phyloP scores from a whole-genome alignment of 257 asterid genomes.

The Verbena officinalis region DNA sequence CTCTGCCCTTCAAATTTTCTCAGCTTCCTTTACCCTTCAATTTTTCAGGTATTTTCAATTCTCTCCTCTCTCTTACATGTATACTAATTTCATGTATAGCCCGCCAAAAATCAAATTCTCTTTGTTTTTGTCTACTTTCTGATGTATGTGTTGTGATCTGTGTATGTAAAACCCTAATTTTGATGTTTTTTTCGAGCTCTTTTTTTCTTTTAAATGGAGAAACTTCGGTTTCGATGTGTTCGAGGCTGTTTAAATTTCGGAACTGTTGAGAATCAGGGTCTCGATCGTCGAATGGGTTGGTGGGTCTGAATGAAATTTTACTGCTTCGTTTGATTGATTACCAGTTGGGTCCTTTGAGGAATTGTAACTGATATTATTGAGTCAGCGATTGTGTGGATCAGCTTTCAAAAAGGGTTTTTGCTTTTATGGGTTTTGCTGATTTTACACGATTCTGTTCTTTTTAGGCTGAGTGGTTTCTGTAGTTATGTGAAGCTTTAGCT shows the following conservation, averaged over 20 bases:
- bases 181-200: background rate
- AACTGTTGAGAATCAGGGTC: slow-evolving; percentile 24
- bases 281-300: slow-evolving; percentile 3
- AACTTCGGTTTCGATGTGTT: slow-evolving; percentile 10
- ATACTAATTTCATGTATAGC: background rate
- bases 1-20: slow-evolving; percentile 34
- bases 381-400: background rate
- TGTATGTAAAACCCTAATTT: slow-evolving; percentile 21
- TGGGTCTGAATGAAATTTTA: background rate
- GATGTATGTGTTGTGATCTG: slow-evolving; percentile 24
- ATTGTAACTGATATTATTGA: slow-evolving; percentile 9
- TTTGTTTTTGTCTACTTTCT: background rate
- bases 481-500: background rate
- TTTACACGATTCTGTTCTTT: background rate
- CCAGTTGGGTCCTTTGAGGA: background rate
- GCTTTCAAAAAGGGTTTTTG: too few species aligned
- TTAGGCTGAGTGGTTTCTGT: slow-evolving; percentile 5
- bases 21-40: slow-evolving; percentile 51
- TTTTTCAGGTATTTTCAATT: slow-evolving; percentile 51
- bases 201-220: background rate
- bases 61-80: slow-evolving; percentile 34
- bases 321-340: slow-evolving; percentile 1
- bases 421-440: background rate
- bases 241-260: slow-evolving; percentile 14
- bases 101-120: slow-evolving; percentile 36